These are phyloP conservation scores for Populus tremula DNA, from an alignment of 345 rosid genomes.

Conservation along the genomic window DNA sequence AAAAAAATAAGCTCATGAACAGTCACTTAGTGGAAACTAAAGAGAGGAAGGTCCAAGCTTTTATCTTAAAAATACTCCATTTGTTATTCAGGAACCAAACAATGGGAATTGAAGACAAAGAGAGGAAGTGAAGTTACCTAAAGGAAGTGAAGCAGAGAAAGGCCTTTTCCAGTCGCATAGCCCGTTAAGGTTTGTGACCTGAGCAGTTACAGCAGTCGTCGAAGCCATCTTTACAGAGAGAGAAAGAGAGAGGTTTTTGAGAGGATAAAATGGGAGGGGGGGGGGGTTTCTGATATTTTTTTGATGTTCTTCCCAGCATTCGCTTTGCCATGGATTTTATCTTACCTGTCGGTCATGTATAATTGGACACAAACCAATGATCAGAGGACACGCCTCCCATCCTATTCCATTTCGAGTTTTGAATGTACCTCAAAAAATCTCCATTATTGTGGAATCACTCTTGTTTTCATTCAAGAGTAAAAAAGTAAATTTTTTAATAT, in stretches of 20 bases:
- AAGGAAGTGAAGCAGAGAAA: slow-evolving; percentile 31
- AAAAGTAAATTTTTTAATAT: no score
- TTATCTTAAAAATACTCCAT: not conserved
- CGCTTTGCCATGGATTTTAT: no score
- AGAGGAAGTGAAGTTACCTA: slow-evolving; percentile 32
- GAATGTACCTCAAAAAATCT: no score
- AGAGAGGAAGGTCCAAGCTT: no score
- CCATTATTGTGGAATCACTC: no score
- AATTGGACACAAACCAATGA: no score
- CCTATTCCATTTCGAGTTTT: no score
- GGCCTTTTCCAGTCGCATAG: slow-evolving; percentile 36
- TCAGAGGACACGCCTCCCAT: no score
- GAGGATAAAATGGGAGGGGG: slow-evolving; percentile 3
- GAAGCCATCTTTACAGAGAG: slow-evolving; percentile 44
- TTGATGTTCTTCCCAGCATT: no score
- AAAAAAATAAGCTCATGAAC: not conserved
- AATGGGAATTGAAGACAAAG: not conserved
- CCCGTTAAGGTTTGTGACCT: slow-evolving; percentile 26
- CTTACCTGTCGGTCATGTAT: no score
- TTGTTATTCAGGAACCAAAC: slow-evolving; percentile 2
- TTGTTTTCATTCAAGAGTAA: no score
- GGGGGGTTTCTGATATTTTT: no score
- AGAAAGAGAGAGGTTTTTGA: not conserved
- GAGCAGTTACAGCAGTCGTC: slow-evolving; percentile 31
- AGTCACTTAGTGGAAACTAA: not conserved